A percentile compares a stretch with the other conserved stretches of the same genome.
Conservation (phyloP, 2,329 filamentous ascomycete species). For the Thermothelomyces thermophilus region DNA sequence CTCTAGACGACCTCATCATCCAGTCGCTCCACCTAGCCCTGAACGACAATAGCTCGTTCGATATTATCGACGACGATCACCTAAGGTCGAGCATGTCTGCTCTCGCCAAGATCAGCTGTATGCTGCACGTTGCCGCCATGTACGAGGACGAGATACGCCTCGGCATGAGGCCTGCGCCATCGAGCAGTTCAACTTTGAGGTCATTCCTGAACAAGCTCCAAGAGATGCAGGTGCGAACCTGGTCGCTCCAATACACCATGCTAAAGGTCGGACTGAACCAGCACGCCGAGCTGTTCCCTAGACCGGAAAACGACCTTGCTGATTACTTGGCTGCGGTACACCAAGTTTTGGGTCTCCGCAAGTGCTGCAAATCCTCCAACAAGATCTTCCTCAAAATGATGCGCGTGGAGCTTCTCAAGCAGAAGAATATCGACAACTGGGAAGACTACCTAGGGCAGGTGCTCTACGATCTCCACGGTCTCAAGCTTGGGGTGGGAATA, state of each 20-base stretch:
- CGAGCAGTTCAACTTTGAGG: conserved; percentile 50
- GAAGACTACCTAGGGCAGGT: conserved; percentile 84
- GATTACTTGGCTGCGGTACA: conserved; percentile 78
- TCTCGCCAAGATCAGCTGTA: conserved; percentile 61
- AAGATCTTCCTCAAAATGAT: conserved; percentile 86
- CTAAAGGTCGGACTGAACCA: conserved; percentile 69
- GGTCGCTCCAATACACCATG: conserved; percentile 80
- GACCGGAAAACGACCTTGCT: conserved; percentile 64
- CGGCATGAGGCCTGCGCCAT: conserved; percentile 58
- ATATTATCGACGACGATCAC: conserved; percentile 77
- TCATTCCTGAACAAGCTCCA: conserved; percentile 63
- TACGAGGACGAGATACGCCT: conserved; percentile 82
- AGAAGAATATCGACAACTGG: conserved; percentile 71
- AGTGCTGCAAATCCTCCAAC: conserved; percentile 77
- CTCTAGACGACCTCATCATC: conserved; percentile 68
- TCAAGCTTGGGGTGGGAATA: conserved; percentile 64
- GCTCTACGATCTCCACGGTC: conserved; percentile 72
- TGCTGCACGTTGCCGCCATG: conserved; percentile 73
- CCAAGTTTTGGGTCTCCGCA: conserved; percentile 73
- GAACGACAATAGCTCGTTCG: conserved; percentile 64
- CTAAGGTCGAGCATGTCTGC: conserved; percentile 66
- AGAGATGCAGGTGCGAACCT: conserved; percentile 80
- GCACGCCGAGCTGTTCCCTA: conserved; percentile 56
- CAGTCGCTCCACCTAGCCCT: conserved; percentile 63
- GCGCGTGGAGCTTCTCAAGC: conserved; percentile 73